Evolutionary conservation across 306 rosid species (phyloP).

Genomic region (Chamaecrista fasciculata): DNA sequence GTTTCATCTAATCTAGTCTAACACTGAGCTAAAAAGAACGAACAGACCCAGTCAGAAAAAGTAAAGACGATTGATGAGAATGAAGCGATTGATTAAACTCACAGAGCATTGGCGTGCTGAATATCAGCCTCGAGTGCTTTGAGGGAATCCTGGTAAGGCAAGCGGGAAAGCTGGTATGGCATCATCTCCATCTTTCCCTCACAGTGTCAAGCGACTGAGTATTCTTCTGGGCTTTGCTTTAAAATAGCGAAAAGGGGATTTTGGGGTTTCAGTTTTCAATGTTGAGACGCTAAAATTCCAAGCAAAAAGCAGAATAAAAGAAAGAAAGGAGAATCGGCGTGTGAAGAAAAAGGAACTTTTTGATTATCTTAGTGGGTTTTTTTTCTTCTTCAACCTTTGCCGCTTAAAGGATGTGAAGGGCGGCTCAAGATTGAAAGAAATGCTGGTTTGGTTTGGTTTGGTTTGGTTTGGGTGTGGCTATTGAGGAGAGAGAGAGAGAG

Average conservation of each 20-base stretch:
- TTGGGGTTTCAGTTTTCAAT: constrained; percentile 4
- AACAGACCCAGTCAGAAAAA: not conserved
- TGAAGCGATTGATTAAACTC: constrained; percentile 27
- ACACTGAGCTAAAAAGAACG: not conserved
- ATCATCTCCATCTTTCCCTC: constrained; percentile 50
- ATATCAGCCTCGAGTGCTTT: constrained; percentile 85
- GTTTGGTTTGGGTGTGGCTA: constrained; percentile 22
- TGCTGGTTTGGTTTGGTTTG: constrained; percentile 1
- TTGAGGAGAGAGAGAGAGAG: constrained; percentile 28
- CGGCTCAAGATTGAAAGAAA: not conserved
- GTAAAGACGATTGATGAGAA: not conserved
- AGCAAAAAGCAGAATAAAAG: not conserved
- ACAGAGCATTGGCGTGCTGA: constrained; percentile 91
- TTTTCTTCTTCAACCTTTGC: constrained; percentile 7
- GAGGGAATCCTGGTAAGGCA: constrained; percentile 74
- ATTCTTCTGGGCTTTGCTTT: not conserved
- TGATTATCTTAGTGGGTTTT: not conserved
- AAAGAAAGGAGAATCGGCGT: not conserved
- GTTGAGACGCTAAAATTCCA: constrained; percentile 24
- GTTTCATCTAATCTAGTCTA: no score
- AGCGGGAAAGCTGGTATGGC: constrained; percentile 65
- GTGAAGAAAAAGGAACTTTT: not conserved
- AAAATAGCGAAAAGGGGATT: not conserved
- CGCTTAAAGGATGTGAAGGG: constrained; percentile 6
- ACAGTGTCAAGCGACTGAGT: not conserved